Evolutionary conservation across 1,284 basidiomycete genomes (phyloP), one percentile per base, ranked within the genome.

Genomic region (Coniferiporia weirii): DNA sequence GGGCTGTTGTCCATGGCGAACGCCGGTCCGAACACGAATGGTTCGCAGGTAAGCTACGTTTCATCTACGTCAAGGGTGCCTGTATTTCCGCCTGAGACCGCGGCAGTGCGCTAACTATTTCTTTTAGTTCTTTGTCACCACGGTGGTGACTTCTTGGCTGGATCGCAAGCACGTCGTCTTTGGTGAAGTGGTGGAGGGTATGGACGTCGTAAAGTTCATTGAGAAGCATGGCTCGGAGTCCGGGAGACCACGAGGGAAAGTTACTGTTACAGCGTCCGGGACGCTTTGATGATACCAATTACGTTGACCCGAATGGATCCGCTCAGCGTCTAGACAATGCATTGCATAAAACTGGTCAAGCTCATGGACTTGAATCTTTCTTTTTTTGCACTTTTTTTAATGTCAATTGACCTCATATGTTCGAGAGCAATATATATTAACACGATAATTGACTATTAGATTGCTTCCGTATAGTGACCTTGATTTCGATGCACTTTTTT

Each of bases 1-100:
- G 91, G 92, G 69, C 74, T 94, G 52, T 80, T 98, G 45, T 94
- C 91, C 34, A 98, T 98, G 95, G 95, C 95, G 7, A 89, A 91
- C 64, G 85, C 86, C 1, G 88, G 87, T 44, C 70, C 73, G 1
- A 78, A 88, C 71, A 87, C 87, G 15, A 90, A 90, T 63, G 88
- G 88, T 19, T 89, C 85, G 13, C 59, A 60, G 45, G 59, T 60
- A 34, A 36, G 54, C 52, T 47, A 6, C 6, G 12, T n/a, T 19
- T 35, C 19, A n/a, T 20, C 19, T 44, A 17, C 12, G 12, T 10
- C 44, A 32, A 32, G 43, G 19, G 38, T 13, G 9, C 22, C 4
- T 50, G 27, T 35, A 27, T 49, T 71, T 72, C 35, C 5, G 38
- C 38, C 38, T 40, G 38, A 40, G 8, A 40, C 38, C 9, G 38